A percentile compares a stretch with the other conserved stretches of the same genome.
Conservation (phyloP, 2,329 filamentous ascomycete species). For the Colletotrichum lini region DNA sequence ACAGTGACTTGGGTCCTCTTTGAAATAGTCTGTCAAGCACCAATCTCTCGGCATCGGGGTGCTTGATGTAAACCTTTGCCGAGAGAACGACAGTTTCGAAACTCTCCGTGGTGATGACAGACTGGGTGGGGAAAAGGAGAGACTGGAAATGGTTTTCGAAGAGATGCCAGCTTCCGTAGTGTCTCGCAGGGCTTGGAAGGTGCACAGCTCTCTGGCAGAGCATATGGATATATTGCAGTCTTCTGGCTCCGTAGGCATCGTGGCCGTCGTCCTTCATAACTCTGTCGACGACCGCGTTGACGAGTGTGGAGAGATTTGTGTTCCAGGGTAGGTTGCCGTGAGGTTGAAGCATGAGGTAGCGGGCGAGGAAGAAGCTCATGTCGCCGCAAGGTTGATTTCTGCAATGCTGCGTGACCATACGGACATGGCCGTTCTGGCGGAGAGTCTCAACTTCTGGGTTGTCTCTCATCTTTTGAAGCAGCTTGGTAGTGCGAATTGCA, state of each 20-base stretch:
- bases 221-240: neutral
- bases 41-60: neutral
- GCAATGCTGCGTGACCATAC: neutral
- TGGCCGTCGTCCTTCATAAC: constrained; percentile 6
- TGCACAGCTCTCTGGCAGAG: neutral
- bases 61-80: constrained; percentile 2
- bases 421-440: neutral
- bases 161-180: constrained; percentile 8
- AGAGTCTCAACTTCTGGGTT: constrained; percentile 15
- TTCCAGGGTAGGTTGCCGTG: constrained; percentile 13
- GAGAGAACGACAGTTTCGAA: neutral
- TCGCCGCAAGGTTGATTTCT: neutral
- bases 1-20: constrained; percentile 14
- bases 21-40: neutral
- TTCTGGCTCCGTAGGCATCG: neutral
- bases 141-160: neutral
- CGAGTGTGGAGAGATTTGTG: neutral
- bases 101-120: neutral
- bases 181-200: neutral
- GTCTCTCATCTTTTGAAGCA: constrained; percentile 4
- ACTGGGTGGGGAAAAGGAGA: neutral
- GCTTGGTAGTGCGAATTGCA: neutral
- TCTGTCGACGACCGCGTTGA: constrained; percentile 15
- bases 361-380: constrained; percentile 9
- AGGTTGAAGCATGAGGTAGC: neutral